Base-by-base conservation (phyloP, 768 basidiomycete genomes). In the Calvatia gigantea region DNA sequence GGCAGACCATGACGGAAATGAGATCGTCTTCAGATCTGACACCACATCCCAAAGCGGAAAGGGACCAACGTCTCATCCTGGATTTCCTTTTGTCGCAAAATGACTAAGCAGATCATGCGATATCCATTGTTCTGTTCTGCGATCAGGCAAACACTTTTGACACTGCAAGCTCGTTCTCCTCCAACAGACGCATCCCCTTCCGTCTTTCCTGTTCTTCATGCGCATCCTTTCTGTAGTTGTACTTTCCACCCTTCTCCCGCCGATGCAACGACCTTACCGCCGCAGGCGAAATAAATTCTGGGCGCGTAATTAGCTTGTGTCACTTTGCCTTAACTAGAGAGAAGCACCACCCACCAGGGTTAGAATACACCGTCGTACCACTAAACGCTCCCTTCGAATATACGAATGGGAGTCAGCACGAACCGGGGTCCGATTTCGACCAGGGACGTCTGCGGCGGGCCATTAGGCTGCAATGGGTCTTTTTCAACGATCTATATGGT, bases 361-460 rank as follows among this genome's bases (percentile, higher is more conserved):
- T 99, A 25, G 94, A 94, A 69, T 87, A 99, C 21, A 99, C 87
- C 2, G 94, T 96, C 11, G 91, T 91, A 19, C 97, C 97, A 57
- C 85, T 82, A 73, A 99, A 98, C 2, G 94, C 93, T 8, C 97
- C n/a, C 97, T 70, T 99, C 97, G 66, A 99, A 99, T 57, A 99
- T 95, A 52, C 94, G 86, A 63, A 99, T 98, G 8, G 97, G 97
- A 32, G 94, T 96, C 48, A 99, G 77, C 45, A 98, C 97, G 69
- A 98, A 97, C 42, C 97, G 85, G 9, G 97, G 97, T 11, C 97
- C 97, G 60, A 99, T 98, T 74, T 98, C 97, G 17, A 95, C 83
- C 19, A 99, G 80, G n/a, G 91, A 85, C 50, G 83, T 94, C 56
- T 89, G 85, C 2, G 91, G 86, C 3, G 93, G 86, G 6, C 87